Conservation (phyloP, 2,329 filamentous ascomycete species). For the Colletotrichum musicola region DNA sequence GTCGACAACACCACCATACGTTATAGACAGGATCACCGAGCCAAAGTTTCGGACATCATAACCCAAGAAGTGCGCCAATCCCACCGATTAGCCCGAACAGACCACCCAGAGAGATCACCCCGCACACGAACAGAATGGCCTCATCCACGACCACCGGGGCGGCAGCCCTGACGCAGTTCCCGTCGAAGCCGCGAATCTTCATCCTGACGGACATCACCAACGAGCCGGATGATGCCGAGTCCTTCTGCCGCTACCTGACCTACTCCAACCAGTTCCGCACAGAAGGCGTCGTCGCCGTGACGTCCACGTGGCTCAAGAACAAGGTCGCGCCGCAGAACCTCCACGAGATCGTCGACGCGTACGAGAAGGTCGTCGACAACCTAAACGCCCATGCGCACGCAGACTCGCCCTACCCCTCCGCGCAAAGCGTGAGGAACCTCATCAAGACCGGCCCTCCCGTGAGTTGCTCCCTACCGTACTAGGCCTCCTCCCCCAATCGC, state of each 20-base stretch:
- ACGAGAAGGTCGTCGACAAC: slow-evolving; percentile 58
- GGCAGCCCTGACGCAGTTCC: slow-evolving; percentile 17
- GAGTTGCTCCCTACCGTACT: slow-evolving; percentile 12
- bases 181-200: slow-evolving; percentile 52
- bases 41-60: no score
- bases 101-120: not conserved
- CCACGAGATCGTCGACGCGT: slow-evolving; percentile 57
- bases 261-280: slow-evolving; percentile 62
- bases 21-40: not conserved
- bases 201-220: slow-evolving; percentile 60
- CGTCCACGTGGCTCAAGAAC: slow-evolving; percentile 59
- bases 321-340: slow-evolving; percentile 57
- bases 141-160: slow-evolving; percentile 1
- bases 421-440: slow-evolving; percentile 49
- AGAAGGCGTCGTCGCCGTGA: slow-evolving; percentile 58
- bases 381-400: slow-evolving; percentile 62
- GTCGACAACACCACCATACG: not conserved
- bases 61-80: not conserved
- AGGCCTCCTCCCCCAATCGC: not conserved
- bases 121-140: slow-evolving; percentile 1
- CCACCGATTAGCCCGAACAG: not conserved
- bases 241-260: slow-evolving; percentile 57
- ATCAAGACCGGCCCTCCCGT: slow-evolving; percentile 54
- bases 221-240: slow-evolving; percentile 60
- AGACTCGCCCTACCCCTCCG: slow-evolving; percentile 55